Evolutionary conservation across 192 early-diverging fungal species (phyloP).

Genomic region (Irineochytrium annulatum): DNA sequence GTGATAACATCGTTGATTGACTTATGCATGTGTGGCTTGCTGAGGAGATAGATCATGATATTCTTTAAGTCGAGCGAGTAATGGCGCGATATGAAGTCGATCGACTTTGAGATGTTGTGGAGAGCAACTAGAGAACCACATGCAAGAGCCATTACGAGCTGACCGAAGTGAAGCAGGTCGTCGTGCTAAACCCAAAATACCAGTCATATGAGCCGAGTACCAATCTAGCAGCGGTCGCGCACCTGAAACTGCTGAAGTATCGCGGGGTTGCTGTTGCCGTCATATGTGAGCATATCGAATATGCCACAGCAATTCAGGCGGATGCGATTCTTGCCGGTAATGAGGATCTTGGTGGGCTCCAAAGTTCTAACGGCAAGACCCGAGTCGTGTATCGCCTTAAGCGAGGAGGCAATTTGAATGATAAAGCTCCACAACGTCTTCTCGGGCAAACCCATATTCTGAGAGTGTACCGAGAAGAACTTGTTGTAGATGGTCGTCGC

Average conservation of each 20-base stretch:
- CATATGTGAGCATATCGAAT: slow-evolving; percentile 68
- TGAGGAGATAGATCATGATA: slow-evolving; percentile 72
- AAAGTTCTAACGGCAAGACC: slow-evolving; percentile 77
- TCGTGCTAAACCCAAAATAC: slow-evolving; percentile 62
- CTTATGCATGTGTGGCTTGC: slow-evolving; percentile 69
- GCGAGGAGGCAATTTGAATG: slow-evolving; percentile 70
- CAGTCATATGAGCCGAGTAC: background rate
- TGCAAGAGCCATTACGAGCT: slow-evolving; percentile 70
- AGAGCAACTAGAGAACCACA: slow-evolving; percentile 66
- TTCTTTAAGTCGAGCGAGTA: slow-evolving; percentile 81
- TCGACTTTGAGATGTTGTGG: slow-evolving; percentile 69
- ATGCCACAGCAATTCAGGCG: slow-evolving; percentile 40
- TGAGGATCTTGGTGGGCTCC: slow-evolving; percentile 75
- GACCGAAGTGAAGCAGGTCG: slow-evolving; percentile 76
- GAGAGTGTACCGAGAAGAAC: slow-evolving; percentile 42
- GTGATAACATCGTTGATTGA: slow-evolving; percentile 72
- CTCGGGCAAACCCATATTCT: slow-evolving; percentile 51
- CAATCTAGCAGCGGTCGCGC: background rate
- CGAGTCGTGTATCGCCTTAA: slow-evolving; percentile 77
- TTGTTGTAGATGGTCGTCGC: slow-evolving; percentile 64
- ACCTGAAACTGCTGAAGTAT: slow-evolving; percentile 8
- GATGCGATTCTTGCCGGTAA: slow-evolving; percentile 82
- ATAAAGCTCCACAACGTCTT: slow-evolving; percentile 79
- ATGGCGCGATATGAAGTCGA: slow-evolving; percentile 71
- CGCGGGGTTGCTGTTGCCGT: slow-evolving; percentile 54